These are phyloP conservation scores for Ascochyta koolunga DNA, from an alignment of 2,329 filamentous ascomycete species.

Conservation along the genomic window DNA sequence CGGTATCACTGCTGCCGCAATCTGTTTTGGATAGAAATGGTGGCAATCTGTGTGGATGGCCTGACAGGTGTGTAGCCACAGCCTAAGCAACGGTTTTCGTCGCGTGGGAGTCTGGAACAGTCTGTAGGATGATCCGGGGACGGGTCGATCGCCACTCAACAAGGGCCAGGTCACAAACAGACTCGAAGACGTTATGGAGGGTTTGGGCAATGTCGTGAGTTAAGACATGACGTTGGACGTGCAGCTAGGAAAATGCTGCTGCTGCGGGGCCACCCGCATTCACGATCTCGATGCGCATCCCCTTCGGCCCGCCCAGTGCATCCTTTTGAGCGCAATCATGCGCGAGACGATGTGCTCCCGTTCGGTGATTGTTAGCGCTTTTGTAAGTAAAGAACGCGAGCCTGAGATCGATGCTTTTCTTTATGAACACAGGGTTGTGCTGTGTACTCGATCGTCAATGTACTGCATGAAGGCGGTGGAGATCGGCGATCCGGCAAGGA, in stretches of 20 bases:
- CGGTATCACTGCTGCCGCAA: not conserved
- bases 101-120: slow-evolving; percentile 12
- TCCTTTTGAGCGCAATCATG: not conserved
- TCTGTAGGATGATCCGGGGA: slow-evolving; percentile 3
- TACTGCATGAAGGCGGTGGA: not conserved
- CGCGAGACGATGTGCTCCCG: not conserved
- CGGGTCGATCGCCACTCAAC: not conserved
- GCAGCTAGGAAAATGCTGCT: slow-evolving; percentile 9
- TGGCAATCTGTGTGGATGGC: not conserved
- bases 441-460: not conserved
- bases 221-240: not conserved
- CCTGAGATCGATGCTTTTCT: too few species aligned
- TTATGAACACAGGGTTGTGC: not conserved
- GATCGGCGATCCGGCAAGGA: not conserved
- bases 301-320: too few species aligned
- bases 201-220: not conserved
- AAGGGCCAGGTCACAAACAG: not conserved
- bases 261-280: slow-evolving; percentile 9
- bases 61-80: not conserved
- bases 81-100: slow-evolving; percentile 8
- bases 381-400: too few species aligned
- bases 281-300: slow-evolving; percentile 11
- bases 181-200: not conserved
- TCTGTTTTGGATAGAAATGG: not conserved
- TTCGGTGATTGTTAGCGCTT: not conserved